phyloP scores from a whole-genome alignment of 352 stramenopile genomes.

The Phytophthora fragariae region DNA sequence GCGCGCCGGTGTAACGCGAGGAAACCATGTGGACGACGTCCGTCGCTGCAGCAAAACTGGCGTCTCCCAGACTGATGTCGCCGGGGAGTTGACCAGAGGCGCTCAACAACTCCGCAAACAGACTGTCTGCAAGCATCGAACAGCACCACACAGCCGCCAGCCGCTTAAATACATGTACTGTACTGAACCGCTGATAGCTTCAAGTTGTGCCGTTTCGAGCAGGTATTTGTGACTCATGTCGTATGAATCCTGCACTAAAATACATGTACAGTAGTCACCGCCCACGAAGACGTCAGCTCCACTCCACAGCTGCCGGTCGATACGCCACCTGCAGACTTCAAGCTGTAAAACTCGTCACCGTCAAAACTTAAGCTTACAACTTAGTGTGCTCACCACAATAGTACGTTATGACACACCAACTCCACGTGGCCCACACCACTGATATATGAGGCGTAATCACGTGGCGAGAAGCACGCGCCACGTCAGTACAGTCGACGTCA shows the following conservation, averaged over 20 bases:
- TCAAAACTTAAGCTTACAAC: constrained; percentile 42
- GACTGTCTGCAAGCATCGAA: constrained; percentile 15
- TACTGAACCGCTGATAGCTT: constrained; percentile 10
- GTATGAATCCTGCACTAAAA: too few relatives aligned
- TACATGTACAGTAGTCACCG: too few relatives aligned
- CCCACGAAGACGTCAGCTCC: too few relatives aligned
- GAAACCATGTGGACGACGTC: constrained; percentile 25
- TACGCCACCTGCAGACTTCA: constrained; percentile 3
- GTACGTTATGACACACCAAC: not conserved
- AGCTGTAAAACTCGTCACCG: not conserved
- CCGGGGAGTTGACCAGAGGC: constrained; percentile 19
- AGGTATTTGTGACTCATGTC: not conserved
- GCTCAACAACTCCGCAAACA: constrained; percentile 22
- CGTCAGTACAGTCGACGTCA: constrained; percentile 32
- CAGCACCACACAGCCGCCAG: not conserved
- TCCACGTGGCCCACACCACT: constrained; percentile 33
- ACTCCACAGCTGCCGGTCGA: constrained; percentile 12
- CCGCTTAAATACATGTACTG: not conserved
- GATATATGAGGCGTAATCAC: constrained; percentile 58
- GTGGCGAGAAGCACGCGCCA: constrained; percentile 21
- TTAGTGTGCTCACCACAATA: constrained; percentile 36
- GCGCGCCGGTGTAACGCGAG: constrained; percentile 37
- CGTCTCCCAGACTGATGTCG: not conserved
- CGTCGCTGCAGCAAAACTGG: constrained; percentile 3
- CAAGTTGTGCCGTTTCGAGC: constrained; percentile 14